A percentile compares a stretch with the other conserved stretches of the same genome.
Evolutionary conservation across 148 eudicot species (phyloP).

Genomic region (Rheum nobile): DNA sequence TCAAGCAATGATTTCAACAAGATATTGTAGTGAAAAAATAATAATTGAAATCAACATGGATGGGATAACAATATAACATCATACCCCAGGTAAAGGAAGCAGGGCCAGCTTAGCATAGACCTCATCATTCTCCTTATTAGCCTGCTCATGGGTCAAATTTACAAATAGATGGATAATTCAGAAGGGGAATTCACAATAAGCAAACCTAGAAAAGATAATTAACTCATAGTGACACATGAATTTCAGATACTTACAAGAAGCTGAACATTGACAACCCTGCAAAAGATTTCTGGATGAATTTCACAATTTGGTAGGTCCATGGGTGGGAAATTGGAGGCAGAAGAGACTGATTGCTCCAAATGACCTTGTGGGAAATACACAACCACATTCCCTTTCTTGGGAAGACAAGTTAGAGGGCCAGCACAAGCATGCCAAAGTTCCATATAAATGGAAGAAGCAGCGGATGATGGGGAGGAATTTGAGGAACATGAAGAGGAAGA

Average conservation of each 20-base stretch:
- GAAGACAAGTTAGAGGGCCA: slow-evolving; percentile 62
- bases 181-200: not conserved
- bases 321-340: slow-evolving; percentile 20
- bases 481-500: slow-evolving; percentile 46
- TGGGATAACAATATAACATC: not conserved
- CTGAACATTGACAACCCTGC: slow-evolving; percentile 60
- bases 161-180: slow-evolving; percentile 3
- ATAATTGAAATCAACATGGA: not conserved
- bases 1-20: too few species aligned
- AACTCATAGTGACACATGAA: not conserved
- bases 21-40: not conserved
- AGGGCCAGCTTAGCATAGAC: slow-evolving; percentile 68
- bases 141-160: slow-evolving; percentile 26
- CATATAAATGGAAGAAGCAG: slow-evolving; percentile 32
- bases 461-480: slow-evolving; percentile 30
- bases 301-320: slow-evolving; percentile 44
- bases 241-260: slow-evolving; percentile 49
- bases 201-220: not conserved
- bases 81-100: slow-evolving; percentile 66
- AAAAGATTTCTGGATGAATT: slow-evolving; percentile 76
- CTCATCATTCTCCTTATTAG: slow-evolving; percentile 92
- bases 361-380: slow-evolving; percentile 95
- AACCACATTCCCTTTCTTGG: slow-evolving; percentile 70
- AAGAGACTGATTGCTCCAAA: slow-evolving; percentile 53
- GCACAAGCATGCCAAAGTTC: slow-evolving; percentile 98